Evolutionary conservation across 768 basidiomycete genomes (phyloP), one percentile per base, ranked within the genome.

Genomic region (Pilatotrama ljubarskyi): DNA sequence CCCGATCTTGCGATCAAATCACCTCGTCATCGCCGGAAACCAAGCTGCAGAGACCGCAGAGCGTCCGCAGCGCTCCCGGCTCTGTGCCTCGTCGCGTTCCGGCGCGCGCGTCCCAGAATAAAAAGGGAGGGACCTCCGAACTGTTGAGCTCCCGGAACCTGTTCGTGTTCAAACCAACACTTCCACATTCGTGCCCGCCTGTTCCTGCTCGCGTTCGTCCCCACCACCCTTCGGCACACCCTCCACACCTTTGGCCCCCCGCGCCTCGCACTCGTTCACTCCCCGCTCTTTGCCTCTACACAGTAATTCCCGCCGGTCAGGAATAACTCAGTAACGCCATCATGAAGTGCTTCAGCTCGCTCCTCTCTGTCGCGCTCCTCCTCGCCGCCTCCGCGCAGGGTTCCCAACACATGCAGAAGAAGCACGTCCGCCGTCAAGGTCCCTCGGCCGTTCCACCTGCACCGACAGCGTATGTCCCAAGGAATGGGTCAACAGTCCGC

Each of bases 271-370:
- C 25, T 56, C 55, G 18, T 49, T 56, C 14, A 49, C 46, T 37
- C 37, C 40, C 59, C 59, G 22, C 47, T 60, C 59, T 15, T 54
- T 50, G 53, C 15, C 20, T n/a, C 56, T n/a, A 35, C 44, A n/a
- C 24, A 46, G 25, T 47, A 47, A n/a, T 56, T 60, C 59, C 51
- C 51, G 58, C 58, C 44, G 58, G 58, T 35, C 58, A 48, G 44
- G 58, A 59, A 52, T 14, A 25, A 56, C 47, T 13, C 15, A 25
- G 50, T 37, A 40, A 26, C 55, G 22, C 29, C 25, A 53, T 29
- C 47, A 70, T 70, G 69, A 70, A 70, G 62, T 70, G 66, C 46
- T 50, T 58, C 36, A 35, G 54, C 29, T 56, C 66, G n/a, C 54
- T 70, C 57, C 32, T 68, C 40, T 64, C 68, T 25, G 24, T 68